Evolutionary conservation across 148 eudicot genomes (phyloP).

Genomic region (Vaccinium vitisidaea): DNA sequence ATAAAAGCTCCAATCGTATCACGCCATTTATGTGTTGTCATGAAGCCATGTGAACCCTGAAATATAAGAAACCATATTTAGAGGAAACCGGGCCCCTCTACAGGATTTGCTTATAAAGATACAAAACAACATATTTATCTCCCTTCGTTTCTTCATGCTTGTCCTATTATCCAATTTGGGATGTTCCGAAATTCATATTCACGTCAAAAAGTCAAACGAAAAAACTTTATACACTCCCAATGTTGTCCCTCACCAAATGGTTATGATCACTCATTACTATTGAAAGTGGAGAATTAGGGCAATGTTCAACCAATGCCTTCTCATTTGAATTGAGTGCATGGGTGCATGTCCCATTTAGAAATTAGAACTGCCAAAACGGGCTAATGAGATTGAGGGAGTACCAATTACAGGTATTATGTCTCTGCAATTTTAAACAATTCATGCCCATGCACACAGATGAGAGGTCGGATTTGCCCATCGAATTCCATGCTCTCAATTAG

Average conservation of each 20-base stretch:
- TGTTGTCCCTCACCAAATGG: not conserved
- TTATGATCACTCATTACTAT: not conserved
- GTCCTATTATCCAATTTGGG: not conserved
- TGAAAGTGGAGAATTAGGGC: not conserved
- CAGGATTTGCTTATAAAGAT: not conserved
- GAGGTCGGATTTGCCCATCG: not conserved
- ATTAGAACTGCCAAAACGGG: not conserved
- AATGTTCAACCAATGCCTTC: not conserved
- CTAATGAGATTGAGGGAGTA: not conserved
- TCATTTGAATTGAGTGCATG: not conserved
- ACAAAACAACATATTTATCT: not conserved
- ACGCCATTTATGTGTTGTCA: conserved; percentile 86
- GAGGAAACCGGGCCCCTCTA: not conserved
- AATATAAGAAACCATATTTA: conserved; percentile 5
- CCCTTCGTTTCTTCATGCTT: not conserved
- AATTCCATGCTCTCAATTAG: not conserved
- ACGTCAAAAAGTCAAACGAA: not conserved
- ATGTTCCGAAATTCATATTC: not conserved
- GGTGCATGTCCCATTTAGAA: not conserved
- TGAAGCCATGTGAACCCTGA: conserved; percentile 97
- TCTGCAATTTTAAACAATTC: not conserved
- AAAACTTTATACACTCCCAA: not conserved
- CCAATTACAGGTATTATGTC: not conserved
- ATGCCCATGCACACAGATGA: not conserved
- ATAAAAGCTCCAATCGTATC: conserved; percentile 89